These are phyloP conservation scores for Bocquillonia castaneifolia DNA, from an alignment of 441 rosid genomes.

Conservation along the genomic window DNA sequence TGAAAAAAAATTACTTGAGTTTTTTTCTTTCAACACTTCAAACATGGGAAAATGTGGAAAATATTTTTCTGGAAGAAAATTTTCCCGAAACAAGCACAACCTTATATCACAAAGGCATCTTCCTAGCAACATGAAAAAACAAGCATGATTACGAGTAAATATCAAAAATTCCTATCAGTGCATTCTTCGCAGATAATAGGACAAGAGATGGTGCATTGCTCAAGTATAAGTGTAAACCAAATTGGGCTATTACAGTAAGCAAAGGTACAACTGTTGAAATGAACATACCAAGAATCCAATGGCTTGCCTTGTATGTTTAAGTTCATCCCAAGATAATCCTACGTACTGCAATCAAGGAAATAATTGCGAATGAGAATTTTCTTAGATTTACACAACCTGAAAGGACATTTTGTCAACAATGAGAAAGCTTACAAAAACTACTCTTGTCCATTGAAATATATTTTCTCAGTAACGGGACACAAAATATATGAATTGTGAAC, in stretches of 20 bases:
- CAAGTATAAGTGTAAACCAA: not conserved
- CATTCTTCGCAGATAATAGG: not conserved
- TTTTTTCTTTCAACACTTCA: too few species aligned
- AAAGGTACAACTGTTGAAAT: not conserved
- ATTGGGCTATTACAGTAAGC: not conserved
- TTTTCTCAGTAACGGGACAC: not conserved
- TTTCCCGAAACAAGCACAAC: too few species aligned
- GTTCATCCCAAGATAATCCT: constrained; percentile 30
- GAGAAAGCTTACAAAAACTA: not conserved
- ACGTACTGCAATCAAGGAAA: constrained; percentile 21
- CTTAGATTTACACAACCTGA: not conserved
- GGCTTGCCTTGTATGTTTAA: constrained; percentile 29
- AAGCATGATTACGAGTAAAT: not conserved
- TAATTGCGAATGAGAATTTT: not conserved
- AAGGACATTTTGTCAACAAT: not conserved
- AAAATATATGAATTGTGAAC: not conserved
- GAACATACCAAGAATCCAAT: constrained; percentile 30
- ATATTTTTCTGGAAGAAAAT: too few species aligned
- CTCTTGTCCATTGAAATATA: not conserved
- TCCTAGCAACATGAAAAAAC: not conserved
- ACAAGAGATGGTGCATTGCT: not conserved
- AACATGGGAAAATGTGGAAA: too few species aligned
- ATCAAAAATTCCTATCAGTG: not conserved
- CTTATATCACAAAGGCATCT: not conserved
- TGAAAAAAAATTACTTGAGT: too few species aligned